A percentile compares a stretch with the other conserved stretches of the same genome.
Evolutionary conservation across 768 basidiomycete species (phyloP).

Genomic region (Hygrophorus russula): DNA sequence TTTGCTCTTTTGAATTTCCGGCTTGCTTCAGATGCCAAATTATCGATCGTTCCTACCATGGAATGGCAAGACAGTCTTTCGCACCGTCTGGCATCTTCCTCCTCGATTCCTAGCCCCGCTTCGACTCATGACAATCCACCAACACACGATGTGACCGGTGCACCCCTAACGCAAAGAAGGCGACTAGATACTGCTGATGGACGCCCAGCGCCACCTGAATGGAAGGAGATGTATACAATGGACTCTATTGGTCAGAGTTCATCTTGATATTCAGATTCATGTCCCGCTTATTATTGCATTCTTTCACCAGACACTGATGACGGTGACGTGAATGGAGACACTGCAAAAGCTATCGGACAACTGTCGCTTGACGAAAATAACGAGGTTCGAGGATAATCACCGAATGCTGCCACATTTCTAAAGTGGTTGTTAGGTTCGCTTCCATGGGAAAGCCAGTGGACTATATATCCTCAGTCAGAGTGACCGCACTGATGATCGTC

Average conservation of each 20-base stretch:
- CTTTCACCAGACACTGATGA: constrained; percentile 4
- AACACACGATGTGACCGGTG: constrained; percentile 15
- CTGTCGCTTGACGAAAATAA: constrained; percentile 68
- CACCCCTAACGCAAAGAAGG: constrained; percentile 34
- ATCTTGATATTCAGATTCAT: background rate
- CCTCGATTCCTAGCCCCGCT: constrained; percentile 14
- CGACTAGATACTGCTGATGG: constrained; percentile 27
- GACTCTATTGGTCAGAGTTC: constrained; percentile 17
- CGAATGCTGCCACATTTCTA: background rate
- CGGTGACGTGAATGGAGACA: constrained; percentile 19
- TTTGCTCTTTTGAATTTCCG: background rate
- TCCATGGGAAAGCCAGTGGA: constrained; percentile 71
- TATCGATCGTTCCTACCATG: constrained; percentile 52
- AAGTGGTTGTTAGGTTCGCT: constrained; percentile 51
- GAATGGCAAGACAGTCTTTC: constrained; percentile 76
- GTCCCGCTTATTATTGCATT: background rate
- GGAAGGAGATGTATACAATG: constrained; percentile 52
- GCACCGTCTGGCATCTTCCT: constrained; percentile 31
- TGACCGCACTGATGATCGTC: constrained; percentile 55
- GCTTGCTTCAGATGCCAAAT: constrained; percentile 37
- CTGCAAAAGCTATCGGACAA: constrained; percentile 52
- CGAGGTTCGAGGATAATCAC: constrained; percentile 33
- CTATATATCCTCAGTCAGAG: constrained; percentile 62
- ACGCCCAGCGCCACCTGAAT: constrained; percentile 28
- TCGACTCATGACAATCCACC: constrained; percentile 4